Conservation (phyloP, 306 rosid genomes). For the Prosopis cineraria region DNA sequence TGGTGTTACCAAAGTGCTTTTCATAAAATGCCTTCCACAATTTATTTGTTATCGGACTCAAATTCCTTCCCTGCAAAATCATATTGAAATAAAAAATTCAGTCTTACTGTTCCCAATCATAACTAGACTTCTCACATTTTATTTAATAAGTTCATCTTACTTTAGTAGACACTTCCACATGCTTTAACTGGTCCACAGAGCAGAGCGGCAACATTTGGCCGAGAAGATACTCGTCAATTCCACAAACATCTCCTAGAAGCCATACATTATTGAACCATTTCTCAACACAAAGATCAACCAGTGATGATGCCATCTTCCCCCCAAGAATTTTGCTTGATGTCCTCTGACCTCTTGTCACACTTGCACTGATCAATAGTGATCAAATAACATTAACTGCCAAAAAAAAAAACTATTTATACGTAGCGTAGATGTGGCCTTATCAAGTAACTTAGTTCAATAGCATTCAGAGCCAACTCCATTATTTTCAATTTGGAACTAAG, state of each 20-base stretch:
- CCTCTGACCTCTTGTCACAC: not conserved
- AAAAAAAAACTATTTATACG: not conserved
- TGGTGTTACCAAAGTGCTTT: not conserved
- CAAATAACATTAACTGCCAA: not conserved
- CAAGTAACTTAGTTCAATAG: not conserved
- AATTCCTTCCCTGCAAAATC: not conserved
- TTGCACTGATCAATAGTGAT: not conserved
- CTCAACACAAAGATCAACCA: slow-evolving; percentile 1
- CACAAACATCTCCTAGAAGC: not conserved
- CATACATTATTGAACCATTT: not conserved
- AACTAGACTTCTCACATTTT: not conserved
- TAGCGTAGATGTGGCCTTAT: not conserved
- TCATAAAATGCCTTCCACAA: slow-evolving; percentile 6
- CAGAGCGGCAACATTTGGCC: not conserved
- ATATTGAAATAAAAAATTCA: not conserved
- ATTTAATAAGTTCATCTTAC: slow-evolving; percentile 7
- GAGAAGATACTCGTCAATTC: not conserved
- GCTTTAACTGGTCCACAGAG: not conserved
- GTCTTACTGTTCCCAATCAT: not conserved
- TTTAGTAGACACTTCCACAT: slow-evolving; percentile 4
- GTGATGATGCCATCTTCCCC: not conserved
- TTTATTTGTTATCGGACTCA: not conserved
- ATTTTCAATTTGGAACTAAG: not conserved
- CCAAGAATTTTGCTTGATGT: not conserved
- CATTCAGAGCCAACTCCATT: not conserved